These are phyloP conservation scores for Diplogelasinospora grovesii DNA, from an alignment of 495 filamentous ascomycete genomes.

Conservation along the genomic window DNA sequence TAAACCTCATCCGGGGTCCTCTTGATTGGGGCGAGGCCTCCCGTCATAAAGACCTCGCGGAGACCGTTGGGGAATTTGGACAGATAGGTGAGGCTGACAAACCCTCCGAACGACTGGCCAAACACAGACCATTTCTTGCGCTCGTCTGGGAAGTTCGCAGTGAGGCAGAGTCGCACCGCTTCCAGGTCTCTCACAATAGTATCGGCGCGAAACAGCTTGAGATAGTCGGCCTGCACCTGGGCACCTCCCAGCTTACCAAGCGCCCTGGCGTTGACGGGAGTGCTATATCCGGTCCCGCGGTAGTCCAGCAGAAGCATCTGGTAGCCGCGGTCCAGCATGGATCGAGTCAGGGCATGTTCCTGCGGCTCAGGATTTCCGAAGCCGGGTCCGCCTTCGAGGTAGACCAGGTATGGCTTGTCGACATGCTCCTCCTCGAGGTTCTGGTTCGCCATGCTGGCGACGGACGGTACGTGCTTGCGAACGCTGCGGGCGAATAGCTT, in stretches of 20 bases:
- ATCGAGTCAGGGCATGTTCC: constrained; percentile 55
- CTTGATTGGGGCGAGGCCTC: constrained; percentile 73
- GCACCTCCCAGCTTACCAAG: constrained; percentile 58
- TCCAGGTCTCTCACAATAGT: constrained; percentile 85
- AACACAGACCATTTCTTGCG: constrained; percentile 75
- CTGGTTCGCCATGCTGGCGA: constrained; percentile 28
- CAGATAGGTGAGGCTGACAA: constrained; percentile 74
- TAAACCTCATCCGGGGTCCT: constrained; percentile 72
- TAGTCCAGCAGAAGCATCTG: constrained; percentile 82
- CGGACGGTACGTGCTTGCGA: constrained; percentile 40
- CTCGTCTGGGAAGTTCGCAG: constrained; percentile 57
- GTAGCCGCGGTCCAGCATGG: constrained; percentile 75
- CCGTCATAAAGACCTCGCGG: constrained; percentile 73
- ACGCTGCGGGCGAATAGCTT: constrained; percentile 73
- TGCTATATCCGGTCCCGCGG: constrained; percentile 80
- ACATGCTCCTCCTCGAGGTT: too few species aligned
- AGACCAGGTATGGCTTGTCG: constrained; percentile 49
- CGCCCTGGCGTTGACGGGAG: constrained; percentile 63
- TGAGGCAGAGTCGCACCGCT: constrained; percentile 69
- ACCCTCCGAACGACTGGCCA: constrained; percentile 90
- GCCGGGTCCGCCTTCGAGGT: constrained; percentile 73
- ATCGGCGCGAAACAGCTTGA: constrained; percentile 85
- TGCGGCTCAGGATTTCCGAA: constrained; percentile 69
- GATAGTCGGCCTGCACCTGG: constrained; percentile 63
- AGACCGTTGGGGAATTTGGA: constrained; percentile 72